Evolutionary conservation across 1,284 basidiomycete species (phyloP), one percentile per base, ranked within the genome.

Genomic region (Ganoderma multipileum): DNA sequence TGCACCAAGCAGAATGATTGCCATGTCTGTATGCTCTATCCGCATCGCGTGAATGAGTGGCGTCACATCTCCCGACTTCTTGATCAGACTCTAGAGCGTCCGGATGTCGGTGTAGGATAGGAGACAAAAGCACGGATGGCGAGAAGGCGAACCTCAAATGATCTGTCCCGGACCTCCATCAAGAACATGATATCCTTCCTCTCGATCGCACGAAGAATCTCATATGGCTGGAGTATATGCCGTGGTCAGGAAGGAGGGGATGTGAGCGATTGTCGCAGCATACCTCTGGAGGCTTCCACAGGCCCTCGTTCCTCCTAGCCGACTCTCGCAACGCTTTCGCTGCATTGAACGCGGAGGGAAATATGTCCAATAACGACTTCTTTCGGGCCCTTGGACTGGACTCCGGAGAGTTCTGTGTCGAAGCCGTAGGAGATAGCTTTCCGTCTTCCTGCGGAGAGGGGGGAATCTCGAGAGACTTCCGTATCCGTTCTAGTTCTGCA

Each of bases 31-130:
- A 74, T 85, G 83, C 28, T 93, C 92, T 47, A 94, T 91, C 20
- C 92, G 85, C 87, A 95, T 93, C 0, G 93, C 92, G 76, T 95
- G 92, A 26, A 95, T 83, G 7, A 95, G 84, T 14, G 93, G 93
- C 0, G 93, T 93, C 33, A 87, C 88, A 66, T 91, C 89, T 7
- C 92, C 93, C 28, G 88, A 87, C 75, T 90, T 92, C 64, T 87
- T 87, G 33, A 95, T 82, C 18, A 95, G 83, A 52, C 94, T 83
- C 92, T 94, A 67, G 1, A 28, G 20, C 30, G n/a, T n/a, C 4
- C 0, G 16, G 30, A 5, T 14, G 12, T 55, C 18, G 30, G 54
- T 26, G 30, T 38, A 39, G 58, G n/a, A 39, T 42, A 26, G n/a
- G 38, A 14, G 36, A 23, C 20, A 59, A 14, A 38, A 41, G 39